These are phyloP conservation scores for Globisporangium takayamanum DNA, from an alignment of 352 stramenopile species.

Conservation along the genomic window DNA sequence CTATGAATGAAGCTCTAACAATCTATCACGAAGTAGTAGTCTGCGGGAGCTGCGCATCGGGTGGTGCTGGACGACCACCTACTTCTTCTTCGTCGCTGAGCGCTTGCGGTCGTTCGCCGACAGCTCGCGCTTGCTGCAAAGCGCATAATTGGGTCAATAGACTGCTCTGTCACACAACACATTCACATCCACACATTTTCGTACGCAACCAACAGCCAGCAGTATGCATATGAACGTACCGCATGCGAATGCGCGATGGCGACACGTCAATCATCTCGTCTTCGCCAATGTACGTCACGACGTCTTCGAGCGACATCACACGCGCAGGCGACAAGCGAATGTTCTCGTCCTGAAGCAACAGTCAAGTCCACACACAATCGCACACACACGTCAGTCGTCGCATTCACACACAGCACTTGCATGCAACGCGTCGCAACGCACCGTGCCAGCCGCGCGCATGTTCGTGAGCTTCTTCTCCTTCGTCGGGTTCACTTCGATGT, in stretches of 20 bases:
- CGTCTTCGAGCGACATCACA: constrained; percentile 94
- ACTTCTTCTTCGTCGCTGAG: constrained; percentile 47
- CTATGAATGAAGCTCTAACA: no score
- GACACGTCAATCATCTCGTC: constrained; percentile 99
- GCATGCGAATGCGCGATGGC: constrained; percentile 91
- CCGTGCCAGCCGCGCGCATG: constrained; percentile 90
- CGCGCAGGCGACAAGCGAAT: constrained; percentile 90
- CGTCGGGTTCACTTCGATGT: constrained; percentile 98
- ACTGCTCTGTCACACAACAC: neutral
- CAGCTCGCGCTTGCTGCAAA: constrained; percentile 56
- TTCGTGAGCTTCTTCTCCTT: constrained; percentile 97
- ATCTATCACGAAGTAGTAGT: no score
- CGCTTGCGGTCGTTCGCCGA: constrained; percentile 57
- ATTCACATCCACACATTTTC: neutral
- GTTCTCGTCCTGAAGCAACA: constrained; percentile 86
- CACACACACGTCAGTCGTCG: neutral
- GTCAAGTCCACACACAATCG: no score
- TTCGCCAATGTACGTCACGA: constrained; percentile 96
- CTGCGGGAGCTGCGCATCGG: no score
- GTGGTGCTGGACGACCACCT: constrained; percentile 6
- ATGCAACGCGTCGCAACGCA: constrained; percentile 8
- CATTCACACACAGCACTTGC: neutral
- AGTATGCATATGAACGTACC: constrained; percentile 16
- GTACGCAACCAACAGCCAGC: neutral
- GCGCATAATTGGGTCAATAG: neutral